Percentiles rank a stretch among this genome's conserved stretches.
Evolutionary conservation across 331 rosid species (phyloP).

Genomic region (Cydonia oblonga): DNA sequence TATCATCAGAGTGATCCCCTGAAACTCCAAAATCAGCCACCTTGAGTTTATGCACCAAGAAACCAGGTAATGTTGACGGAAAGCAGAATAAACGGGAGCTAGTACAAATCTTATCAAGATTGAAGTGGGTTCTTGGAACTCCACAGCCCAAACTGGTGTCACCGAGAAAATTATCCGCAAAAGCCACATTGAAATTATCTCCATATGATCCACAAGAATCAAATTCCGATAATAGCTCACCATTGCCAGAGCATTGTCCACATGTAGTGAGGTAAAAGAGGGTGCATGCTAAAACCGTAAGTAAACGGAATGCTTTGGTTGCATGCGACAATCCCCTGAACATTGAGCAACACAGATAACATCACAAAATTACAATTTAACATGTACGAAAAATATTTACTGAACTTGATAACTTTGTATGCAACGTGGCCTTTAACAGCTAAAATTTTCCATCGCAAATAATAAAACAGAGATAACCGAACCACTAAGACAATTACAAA

Average conservation of each 20-base stretch:
- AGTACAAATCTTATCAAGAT: conserved; percentile 38
- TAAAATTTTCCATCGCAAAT: too few relatives aligned
- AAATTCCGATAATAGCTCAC: conserved; percentile 28
- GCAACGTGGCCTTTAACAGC: too few relatives aligned
- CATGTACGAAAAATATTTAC: not conserved
- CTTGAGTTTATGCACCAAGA: conserved; percentile 22
- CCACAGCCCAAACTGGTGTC: conserved; percentile 25
- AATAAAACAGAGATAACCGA: too few relatives aligned
- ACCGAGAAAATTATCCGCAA: conserved; percentile 19
- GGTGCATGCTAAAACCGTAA: conserved; percentile 41
- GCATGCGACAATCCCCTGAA: conserved; percentile 50
- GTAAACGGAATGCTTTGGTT: conserved; percentile 22
- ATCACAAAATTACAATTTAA: not conserved
- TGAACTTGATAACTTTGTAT: too few relatives aligned
- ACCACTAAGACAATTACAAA: not conserved
- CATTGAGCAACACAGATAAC: conserved; percentile 12
- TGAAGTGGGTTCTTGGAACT: conserved; percentile 19
- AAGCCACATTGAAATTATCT: conserved; percentile 22
- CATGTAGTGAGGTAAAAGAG: conserved; percentile 26
- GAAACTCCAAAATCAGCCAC: conserved; percentile 34
- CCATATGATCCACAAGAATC: conserved; percentile 38
- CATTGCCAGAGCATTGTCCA: conserved; percentile 39
- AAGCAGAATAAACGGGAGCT: conserved; percentile 60
- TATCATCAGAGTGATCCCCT: conserved; percentile 24
- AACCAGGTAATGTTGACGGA: conserved; percentile 62